Percentiles rank a stretch among this genome's conserved stretches.
phyloP scores from a whole-genome alignment of 192 early-diverging fungal genomes.

The Gryganskiella cystojenkinii region DNA sequence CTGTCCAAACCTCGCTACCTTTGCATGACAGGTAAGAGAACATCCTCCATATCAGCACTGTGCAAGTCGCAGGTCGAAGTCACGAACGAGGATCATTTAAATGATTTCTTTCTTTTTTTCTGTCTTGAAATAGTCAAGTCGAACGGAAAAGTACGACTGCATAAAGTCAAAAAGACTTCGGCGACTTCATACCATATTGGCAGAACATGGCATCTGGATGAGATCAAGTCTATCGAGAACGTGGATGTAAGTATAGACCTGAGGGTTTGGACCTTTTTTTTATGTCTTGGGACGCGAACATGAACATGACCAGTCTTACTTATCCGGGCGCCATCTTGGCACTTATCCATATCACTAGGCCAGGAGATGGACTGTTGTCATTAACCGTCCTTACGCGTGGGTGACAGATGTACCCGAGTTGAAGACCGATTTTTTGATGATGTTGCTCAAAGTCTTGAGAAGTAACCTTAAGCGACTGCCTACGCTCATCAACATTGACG shows the following conservation, averaged over 20 bases:
- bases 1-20: conserved; percentile 65
- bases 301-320: background rate
- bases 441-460: conserved; percentile 52
- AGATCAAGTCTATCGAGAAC: conserved; percentile 59
- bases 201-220: conserved; percentile 65
- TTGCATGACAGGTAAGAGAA: conserved; percentile 58
- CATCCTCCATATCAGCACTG: no score
- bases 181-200: conserved; percentile 64
- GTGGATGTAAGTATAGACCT: conserved; percentile 56
- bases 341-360: conserved; percentile 27
- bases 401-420: conserved; percentile 56
- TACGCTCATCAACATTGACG: conserved; percentile 63
- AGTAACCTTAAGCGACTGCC: conserved; percentile 57
- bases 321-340: no score
- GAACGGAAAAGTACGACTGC: conserved; percentile 56
- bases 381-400: conserved; percentile 65
- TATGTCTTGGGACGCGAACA: no score
- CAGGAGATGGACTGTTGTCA: conserved; percentile 58
- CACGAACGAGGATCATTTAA: no score
- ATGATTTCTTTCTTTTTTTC: no score
- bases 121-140: conserved; percentile 34
- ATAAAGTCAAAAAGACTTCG: conserved; percentile 62
- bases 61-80: background rate
- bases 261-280: background rate
- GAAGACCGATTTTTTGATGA: conserved; percentile 62